Evolutionary conservation across 495 filamentous ascomycete species (phyloP).

Genomic region (Xylaria scruposa): DNA sequence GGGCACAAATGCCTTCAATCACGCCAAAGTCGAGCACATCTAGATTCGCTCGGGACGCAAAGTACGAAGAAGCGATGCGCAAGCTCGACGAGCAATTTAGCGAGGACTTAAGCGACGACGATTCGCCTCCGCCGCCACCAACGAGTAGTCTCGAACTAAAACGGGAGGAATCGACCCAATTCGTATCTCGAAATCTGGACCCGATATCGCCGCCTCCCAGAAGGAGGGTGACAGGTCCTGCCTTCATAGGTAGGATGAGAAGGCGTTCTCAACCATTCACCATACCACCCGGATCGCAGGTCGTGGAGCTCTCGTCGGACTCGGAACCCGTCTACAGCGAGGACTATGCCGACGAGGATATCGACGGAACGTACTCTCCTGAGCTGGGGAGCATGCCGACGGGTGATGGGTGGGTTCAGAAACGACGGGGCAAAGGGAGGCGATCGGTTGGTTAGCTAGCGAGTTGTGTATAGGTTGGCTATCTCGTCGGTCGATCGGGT

Average conservation of each 20-base stretch:
- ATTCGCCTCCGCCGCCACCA: background rate
- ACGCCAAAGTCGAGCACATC: background rate
- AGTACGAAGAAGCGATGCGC: conserved; percentile 21
- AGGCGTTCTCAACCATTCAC: conserved; percentile 33
- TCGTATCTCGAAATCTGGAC: conserved; percentile 6
- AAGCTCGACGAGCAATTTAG: conserved; percentile 14
- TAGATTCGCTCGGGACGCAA: background rate
- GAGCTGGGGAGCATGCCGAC: conserved; percentile 31
- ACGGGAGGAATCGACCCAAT: conserved; percentile 1
- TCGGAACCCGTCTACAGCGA: conserved; percentile 46
- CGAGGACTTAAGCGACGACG: background rate
- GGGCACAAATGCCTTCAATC: conserved; percentile 9
- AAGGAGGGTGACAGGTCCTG: background rate
- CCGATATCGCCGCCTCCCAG: conserved; percentile 32
- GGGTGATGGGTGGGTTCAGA: conserved; percentile 38
- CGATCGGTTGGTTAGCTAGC: background rate
- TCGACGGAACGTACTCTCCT: conserved; percentile 47
- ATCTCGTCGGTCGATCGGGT: background rate
- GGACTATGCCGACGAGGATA: conserved; percentile 52
- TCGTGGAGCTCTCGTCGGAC: conserved; percentile 48
- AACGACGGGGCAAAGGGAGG: conserved; percentile 15
- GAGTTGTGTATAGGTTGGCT: background rate
- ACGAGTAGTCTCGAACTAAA: conserved; percentile 8
- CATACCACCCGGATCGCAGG: conserved; percentile 48
- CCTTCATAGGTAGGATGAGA: background rate